These are phyloP conservation scores for Veloporphyrellus conicus DNA, from an alignment of 1,284 basidiomycete genomes.

Conservation along the genomic window DNA sequence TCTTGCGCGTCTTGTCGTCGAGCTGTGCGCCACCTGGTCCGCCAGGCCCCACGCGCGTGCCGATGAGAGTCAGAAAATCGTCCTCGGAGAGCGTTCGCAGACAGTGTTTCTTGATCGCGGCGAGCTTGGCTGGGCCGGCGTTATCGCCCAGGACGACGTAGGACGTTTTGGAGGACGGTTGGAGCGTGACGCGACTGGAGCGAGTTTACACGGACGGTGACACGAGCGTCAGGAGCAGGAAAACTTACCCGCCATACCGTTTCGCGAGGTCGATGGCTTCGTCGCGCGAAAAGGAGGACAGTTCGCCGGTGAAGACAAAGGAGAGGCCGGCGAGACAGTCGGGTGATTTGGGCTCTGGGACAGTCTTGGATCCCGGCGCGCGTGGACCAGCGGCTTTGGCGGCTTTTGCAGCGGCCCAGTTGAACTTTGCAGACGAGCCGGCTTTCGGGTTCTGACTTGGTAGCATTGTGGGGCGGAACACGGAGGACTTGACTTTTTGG, in stretches of 20 bases:
- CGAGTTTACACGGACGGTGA: background rate
- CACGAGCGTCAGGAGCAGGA: background rate
- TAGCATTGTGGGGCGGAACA: slow-evolving; percentile 6
- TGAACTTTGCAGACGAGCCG: slow-evolving; percentile 29
- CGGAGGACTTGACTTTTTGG: background rate
- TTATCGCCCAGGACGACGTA: slow-evolving; percentile 88
- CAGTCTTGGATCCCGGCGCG: slow-evolving; percentile 75
- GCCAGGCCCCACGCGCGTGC: slow-evolving; percentile 50
- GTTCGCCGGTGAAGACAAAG: slow-evolving; percentile 94
- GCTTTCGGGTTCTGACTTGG: background rate
- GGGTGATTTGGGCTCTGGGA: slow-evolving; percentile 69
- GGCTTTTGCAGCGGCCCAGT: slow-evolving; percentile 63
- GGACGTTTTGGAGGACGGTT: slow-evolving; percentile 87
- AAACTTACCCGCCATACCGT: slow-evolving; percentile 81
- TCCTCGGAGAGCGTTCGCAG: slow-evolving; percentile 83
- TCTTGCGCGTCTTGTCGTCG: slow-evolving; percentile 81
- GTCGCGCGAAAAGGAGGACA: slow-evolving; percentile 83
- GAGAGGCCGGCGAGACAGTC: slow-evolving; percentile 85
- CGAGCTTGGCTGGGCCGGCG: slow-evolving; percentile 85
- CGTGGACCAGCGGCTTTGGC: slow-evolving; percentile 69
- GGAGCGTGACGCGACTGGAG: slow-evolving; percentile 74
- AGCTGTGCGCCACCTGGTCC: slow-evolving; percentile 36
- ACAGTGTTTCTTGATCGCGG: slow-evolving; percentile 76
- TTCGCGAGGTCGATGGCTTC: slow-evolving; percentile 88
- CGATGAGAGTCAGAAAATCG: slow-evolving; percentile 80